Base-by-base conservation (phyloP, 2,329 filamentous ascomycete species). In the Fusarium coffeatum region DNA sequence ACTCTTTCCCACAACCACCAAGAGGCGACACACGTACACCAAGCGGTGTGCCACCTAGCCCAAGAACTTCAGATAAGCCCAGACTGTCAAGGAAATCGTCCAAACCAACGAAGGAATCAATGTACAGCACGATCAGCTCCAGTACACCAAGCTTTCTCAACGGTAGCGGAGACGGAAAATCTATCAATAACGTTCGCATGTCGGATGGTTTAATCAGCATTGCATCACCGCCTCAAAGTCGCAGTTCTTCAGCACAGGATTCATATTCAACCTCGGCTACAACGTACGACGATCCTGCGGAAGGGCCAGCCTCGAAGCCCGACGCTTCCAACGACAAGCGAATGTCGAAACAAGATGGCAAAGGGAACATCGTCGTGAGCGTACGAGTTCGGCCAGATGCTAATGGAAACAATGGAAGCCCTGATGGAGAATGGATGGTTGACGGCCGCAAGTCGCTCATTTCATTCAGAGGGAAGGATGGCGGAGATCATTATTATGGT, bases 291-390 rank as follows among this genome's bases (percentile, higher is more conserved):
- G 94, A 97, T 66, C 84, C 86, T 27, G 88, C 87, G 25, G 92
- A 95, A 30, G 81, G 81, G 22, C 75, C 79, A 4, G 78, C 80
- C 28, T 75, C 75, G 32, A 77, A 78, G 47, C 25, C 71, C 7
- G 79, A 80, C 22, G 72, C 72, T 32, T 68, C 76, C 27, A 68
- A 76, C 42, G 83, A 81, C 68, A 89, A 82, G 78, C 84, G 81
- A 62, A 66, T 80, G 59, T 88, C 89, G 59, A 86, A 89, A 73
- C 74, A 79, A 3, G 94, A 98, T 74, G 88, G 87, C 58, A 98
- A 97, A 79, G 96, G 96, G 54, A 99, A 99, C 76, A 95, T 99
- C 16, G 81, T 98, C 66, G 95, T 99, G 73, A 98, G 96, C 78
- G 94, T 99, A 40, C 89, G 96, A 77, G 94, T 98, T 43, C 89